Conservation (phyloP, 768 basidiomycete species). For the Chalciporus pseudorubinellus region DNA sequence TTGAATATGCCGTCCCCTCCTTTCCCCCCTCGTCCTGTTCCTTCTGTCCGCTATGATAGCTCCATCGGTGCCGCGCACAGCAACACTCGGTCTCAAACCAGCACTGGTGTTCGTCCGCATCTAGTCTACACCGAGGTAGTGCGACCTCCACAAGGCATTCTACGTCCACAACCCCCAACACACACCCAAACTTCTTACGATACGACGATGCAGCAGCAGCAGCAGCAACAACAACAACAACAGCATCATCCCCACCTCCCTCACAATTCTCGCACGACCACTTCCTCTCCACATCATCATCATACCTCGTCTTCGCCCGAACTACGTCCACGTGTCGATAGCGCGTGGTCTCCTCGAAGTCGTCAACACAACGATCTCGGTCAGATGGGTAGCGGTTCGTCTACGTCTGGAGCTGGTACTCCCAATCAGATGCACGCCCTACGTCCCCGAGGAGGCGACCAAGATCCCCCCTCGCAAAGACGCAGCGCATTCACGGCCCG, state of each 20-base stretch:
- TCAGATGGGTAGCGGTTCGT: not conserved
- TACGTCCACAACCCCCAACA: constrained; percentile 13
- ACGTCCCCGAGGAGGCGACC: constrained; percentile 2
- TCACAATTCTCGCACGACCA: constrained; percentile 10
- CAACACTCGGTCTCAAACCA: constrained; percentile 3
- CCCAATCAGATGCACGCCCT: not conserved
- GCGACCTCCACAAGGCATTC: constrained; percentile 15
- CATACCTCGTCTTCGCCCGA: constrained; percentile 27
- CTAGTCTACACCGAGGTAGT: constrained; percentile 3
- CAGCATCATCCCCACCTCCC: not conserved
- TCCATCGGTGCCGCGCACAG: not conserved
- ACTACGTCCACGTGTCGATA: constrained; percentile 19
- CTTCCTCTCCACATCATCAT: constrained; percentile 13
- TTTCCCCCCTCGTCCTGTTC: constrained; percentile 17
- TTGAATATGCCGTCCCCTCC: constrained; percentile 19
- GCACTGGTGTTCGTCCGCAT: constrained; percentile 1
- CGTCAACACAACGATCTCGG: constrained; percentile 14
- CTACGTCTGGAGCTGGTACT: constrained; percentile 1
- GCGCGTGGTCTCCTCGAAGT: constrained; percentile 23
- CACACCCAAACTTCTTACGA: constrained; percentile 3
- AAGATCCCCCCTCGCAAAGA: constrained; percentile 3
- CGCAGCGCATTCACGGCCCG: constrained; percentile 18
- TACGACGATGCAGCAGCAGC: not conserved
- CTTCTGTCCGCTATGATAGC: constrained; percentile 10
- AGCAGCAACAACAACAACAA: not conserved